Base-by-base conservation (phyloP, 495 filamentous ascomycete species). In the Daldinia childiae region DNA sequence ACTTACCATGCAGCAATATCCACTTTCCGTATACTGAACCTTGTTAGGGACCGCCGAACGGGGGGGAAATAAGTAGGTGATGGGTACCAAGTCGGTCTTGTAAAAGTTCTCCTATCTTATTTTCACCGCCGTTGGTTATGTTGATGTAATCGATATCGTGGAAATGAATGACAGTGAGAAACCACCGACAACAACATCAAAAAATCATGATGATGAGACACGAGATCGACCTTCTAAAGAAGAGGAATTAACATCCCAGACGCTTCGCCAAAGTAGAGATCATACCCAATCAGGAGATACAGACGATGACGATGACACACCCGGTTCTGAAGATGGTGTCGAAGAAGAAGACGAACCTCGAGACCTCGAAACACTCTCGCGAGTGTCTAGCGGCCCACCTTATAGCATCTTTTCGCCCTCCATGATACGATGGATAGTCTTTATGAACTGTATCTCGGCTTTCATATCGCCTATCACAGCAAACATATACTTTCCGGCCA, bases 401-500 rank as follows among this genome's bases (percentile, higher is more conserved):
- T 87, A 90, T 76, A 87, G 83, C 29, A 82, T 84, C 69, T 92
- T 92, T 76, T 83, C 85, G 15, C 80, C 77, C 26, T 45, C 77
- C 11, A 83, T 87, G 63, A 90, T 87, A 79, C 69, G 82, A 66
- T 87, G 87, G 80, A 86, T 92, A 64, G 81, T 92, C n/a, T 81
- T 81, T 68, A 89, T 95, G 79, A 87, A 90, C 43, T 87, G 88
- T 26, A 83, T 84, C 58, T 87, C 87, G 11, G 85, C 87, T 39
- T 90, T 92, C 71, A 87, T 92, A 75, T 93, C 90, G 0, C 91
- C 91, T 2, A 83, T 93, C 57, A 92, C 90, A 0, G 90, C 90
- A 19, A 92, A 91, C 72, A 92, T 93, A 45, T 95, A 95, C 77
- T 93, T 93, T 66, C 92, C 91, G 4, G 89, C 90, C 2, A 80